Evolutionary conservation across 2,329 filamentous ascomycete species (phyloP).

Genomic region (Aureobasidium leucospermi): DNA sequence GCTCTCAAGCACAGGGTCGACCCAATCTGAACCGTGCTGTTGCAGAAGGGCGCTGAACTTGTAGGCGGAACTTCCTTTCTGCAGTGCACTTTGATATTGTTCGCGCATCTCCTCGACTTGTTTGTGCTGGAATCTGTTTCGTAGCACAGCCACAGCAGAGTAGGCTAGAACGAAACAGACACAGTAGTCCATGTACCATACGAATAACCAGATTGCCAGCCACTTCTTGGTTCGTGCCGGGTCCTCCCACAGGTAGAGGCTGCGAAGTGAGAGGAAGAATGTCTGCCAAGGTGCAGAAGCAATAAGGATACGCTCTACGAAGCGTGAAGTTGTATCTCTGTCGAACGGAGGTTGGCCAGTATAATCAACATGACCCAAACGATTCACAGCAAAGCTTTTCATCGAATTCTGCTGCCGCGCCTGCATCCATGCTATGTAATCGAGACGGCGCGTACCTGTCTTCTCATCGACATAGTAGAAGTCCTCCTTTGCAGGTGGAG

Average conservation of each 20-base stretch:
- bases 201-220: slow-evolving; percentile 28
- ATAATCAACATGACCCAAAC: slow-evolving; percentile 27
- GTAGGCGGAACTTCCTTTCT: slow-evolving; percentile 25
- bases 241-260: slow-evolving; percentile 34
- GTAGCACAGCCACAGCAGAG: slow-evolving; percentile 28
- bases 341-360: slow-evolving; percentile 30
- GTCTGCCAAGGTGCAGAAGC: slow-evolving; percentile 35
- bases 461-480: slow-evolving; percentile 23
- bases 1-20: slow-evolving; percentile 31
- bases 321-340: slow-evolving; percentile 27
- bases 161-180: slow-evolving; percentile 30
- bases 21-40: slow-evolving; percentile 31
- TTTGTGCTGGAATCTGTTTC: slow-evolving; percentile 24
- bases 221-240: slow-evolving; percentile 30
- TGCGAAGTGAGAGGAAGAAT: slow-evolving; percentile 30
- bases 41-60: slow-evolving; percentile 32
- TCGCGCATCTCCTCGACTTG: slow-evolving; percentile 28
- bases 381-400: slow-evolving; percentile 12
- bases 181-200: slow-evolving; percentile 33
- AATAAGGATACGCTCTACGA: slow-evolving; percentile 33
- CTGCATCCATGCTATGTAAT: slow-evolving; percentile 19
- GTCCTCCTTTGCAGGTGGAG: slow-evolving; percentile 23
- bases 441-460: slow-evolving; percentile 25
- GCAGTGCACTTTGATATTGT: slow-evolving; percentile 27
- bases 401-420: slow-evolving; percentile 1